Evolutionary conservation across 306 rosid species (phyloP), one percentile per base, ranked within the genome.

Genomic region (Ammopiptanthus mongolicus): DNA sequence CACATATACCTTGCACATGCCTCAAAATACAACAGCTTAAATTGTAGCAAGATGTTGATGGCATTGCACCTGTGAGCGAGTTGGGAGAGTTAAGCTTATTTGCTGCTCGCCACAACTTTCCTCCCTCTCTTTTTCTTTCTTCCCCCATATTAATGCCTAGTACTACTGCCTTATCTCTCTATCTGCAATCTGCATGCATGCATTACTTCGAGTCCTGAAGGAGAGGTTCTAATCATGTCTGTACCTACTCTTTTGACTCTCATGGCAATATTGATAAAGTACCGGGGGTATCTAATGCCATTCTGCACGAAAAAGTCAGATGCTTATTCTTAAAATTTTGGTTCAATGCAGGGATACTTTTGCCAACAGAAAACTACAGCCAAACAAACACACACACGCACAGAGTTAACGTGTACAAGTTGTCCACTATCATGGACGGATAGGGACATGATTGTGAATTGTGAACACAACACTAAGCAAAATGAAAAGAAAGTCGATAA

Each of bases 1-100:
- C 89, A 56, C 97, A 91, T 50, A 91, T 59, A 46, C 89, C 97
- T 85, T 87, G 93, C 67, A 87, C 97, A 34, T 91, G 97, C 91
- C 98, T 93, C 22, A 1, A 65, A 28, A 59, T 10, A 51, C 44
- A 81, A 53, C n/a, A 21, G 3, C 10, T 58, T 15, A 37, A 1
- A 22, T 21, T 62, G 1, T 9, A 25, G 1, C 28, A 25, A 47
- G 55, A 93, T 91, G 79, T 89, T 93, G 85, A 93, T 84, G 71
- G 96, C 96, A 64, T 85, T 87, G 87, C 85, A 84, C 71, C 73
- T 63, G 44, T 88, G 89, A 72, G 97, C 96, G 58, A 93, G 96
- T 23, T 66, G 90, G 3, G 98, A 89, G 39, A 89, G 88, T 77
- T 89, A 5, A 89, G 82, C 60, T 69, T 87, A 84, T 91, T 91